Evolutionary conservation across 345 rosid species (phyloP).

Genomic region (Eucalyptus erythrocorys): DNA sequence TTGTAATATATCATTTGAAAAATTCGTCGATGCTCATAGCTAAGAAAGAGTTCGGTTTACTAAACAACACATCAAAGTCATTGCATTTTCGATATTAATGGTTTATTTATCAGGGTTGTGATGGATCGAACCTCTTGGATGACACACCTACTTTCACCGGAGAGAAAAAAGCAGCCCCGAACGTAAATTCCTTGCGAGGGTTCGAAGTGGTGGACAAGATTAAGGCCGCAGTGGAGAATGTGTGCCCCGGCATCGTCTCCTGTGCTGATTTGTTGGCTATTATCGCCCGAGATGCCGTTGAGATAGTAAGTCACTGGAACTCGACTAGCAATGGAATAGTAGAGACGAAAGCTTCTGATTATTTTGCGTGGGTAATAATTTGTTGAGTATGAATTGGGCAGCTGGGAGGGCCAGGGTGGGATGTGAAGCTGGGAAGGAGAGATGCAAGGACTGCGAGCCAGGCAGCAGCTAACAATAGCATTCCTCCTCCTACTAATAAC

Average conservation of each 20-base stretch:
- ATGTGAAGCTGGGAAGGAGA: constrained; percentile 84
- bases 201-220: constrained; percentile 30
- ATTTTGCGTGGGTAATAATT: not conserved
- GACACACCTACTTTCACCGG: constrained; percentile 32
- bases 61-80: not conserved
- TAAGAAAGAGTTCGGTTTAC: not conserved
- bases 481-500: constrained; percentile 60
- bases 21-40: not conserved
- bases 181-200: constrained; percentile 27
- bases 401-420: constrained; percentile 83
- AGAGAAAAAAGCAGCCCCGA: constrained; percentile 42
- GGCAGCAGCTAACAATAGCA: constrained; percentile 61
- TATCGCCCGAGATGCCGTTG: constrained; percentile 38
- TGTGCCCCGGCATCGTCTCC: constrained; percentile 39
- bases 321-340: not conserved
- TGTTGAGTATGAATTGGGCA: not conserved
- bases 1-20: not conserved
- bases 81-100: not conserved
- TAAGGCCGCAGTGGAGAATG: constrained; percentile 27
- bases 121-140: constrained; percentile 36
- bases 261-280: constrained; percentile 48
- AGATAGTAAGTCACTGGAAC: not conserved
- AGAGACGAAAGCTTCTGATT: not conserved
- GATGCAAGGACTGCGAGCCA: constrained; percentile 75
- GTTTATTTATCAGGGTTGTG: constrained; percentile 31